Base-by-base conservation (phyloP, 2,329 filamentous ascomycete genomes). In the Xylaria digitata region DNA sequence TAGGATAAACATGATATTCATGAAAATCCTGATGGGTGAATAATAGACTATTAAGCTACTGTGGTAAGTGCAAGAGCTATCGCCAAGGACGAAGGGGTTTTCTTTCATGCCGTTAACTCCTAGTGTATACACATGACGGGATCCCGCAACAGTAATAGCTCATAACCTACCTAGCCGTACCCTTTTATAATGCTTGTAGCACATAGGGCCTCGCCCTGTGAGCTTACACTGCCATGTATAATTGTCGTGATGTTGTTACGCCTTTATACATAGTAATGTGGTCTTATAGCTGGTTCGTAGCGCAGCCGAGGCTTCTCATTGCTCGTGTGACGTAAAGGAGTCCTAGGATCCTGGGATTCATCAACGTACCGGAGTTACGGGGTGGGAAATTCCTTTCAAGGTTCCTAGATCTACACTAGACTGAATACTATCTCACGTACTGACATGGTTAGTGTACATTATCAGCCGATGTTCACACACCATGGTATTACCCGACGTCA, bases 301-400 rank as follows among this genome's bases (percentile, higher is more conserved):
- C 37, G 8, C 45, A 53, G 59, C 53, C 53, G 63, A 59, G 64
- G 64, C 49, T 59, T 46, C 49, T 59, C 46, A 23, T 32, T 40
- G 45, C 32, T 49, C 59, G 65, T 56, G 59, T 67, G 54, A 63
- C 49, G 17, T 26, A 7, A 45, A n/a, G 45, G 19, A 50, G 37
- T 55, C 21, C 30, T 19, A 9, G 34, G 4, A 13, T 37, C 26
- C 26, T 37, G 8, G 26, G 57, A 19, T 37, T 43, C 63, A 42
- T 50, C 37, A 46, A 54, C 13, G 30, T 53, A 34, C 57, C 63
- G 48, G 61, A 58, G 55, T 48, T 43, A 21, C 61, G 54, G 61
- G 53, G 48, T n/a, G 13, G 19, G 19, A 34, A 34, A 34, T 1
- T 7, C 9, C 32, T 6, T 34, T 34, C 32, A 5, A 34, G 32